Conservation (phyloP, 2,329 filamentous ascomycete species). For the Neobulgaria alba region DNA sequence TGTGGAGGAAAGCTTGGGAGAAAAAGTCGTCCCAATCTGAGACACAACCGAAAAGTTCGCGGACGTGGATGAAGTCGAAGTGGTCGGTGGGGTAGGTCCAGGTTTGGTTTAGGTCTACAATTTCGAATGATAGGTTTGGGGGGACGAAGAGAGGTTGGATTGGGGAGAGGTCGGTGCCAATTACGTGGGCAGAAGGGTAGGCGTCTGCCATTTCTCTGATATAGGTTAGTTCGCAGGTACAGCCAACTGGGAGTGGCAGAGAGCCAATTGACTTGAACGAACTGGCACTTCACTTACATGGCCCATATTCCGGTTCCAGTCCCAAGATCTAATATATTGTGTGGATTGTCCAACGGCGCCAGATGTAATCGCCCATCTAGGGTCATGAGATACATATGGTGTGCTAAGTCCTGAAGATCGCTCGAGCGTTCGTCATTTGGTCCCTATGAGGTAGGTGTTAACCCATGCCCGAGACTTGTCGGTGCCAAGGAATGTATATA, state of each 20-base stretch:
- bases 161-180: slow-evolving; percentile 25
- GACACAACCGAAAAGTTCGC: slow-evolving; percentile 18
- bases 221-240: too few relatives aligned
- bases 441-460: slow-evolving; percentile 20
- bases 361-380: slow-evolving; percentile 16
- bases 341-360: slow-evolving; percentile 13
- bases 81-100: slow-evolving; percentile 20
- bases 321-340: slow-evolving; percentile 32
- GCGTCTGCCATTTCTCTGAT: slow-evolving; percentile 20
- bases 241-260: too few relatives aligned
- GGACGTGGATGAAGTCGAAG: slow-evolving; percentile 24
- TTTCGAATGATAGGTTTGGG: slow-evolving; percentile 52
- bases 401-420: slow-evolving; percentile 36
- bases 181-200: slow-evolving; percentile 24
- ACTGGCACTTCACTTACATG: too few relatives aligned
- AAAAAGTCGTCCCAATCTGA: slow-evolving; percentile 18
- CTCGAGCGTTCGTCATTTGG: slow-evolving; percentile 36
- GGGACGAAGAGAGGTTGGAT: slow-evolving; percentile 40
- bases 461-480: neutral
- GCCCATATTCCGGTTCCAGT: slow-evolving; percentile 36
- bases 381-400: slow-evolving; percentile 29
- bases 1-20: slow-evolving; percentile 13
- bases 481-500: neutral
- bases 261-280: slow-evolving; percentile 9
- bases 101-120: slow-evolving; percentile 43